Evolutionary conservation across 164 flowering plant genomes (phyloP).

Genomic region (Paratinospora sagittata): DNA sequence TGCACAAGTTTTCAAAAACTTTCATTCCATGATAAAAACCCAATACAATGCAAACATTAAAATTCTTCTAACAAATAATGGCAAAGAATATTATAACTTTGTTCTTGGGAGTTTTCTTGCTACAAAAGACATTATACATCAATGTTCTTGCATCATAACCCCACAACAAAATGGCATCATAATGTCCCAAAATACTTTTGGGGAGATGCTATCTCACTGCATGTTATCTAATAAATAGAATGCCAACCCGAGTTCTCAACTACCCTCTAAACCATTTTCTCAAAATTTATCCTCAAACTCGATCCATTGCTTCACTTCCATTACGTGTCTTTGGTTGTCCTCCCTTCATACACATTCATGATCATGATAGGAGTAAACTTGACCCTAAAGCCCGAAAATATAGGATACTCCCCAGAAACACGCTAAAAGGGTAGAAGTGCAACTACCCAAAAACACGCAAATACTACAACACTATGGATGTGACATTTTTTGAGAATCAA

Average conservation of each 20-base stretch:
- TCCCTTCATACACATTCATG: background rate
- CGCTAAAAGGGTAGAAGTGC: background rate
- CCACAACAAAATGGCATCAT: background rate
- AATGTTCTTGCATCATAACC: background rate
- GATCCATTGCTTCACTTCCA: background rate
- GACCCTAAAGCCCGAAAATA: background rate
- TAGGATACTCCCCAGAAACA: background rate
- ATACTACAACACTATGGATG: background rate
- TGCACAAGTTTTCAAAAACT: background rate
- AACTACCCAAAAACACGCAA: background rate
- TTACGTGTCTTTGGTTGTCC: background rate
- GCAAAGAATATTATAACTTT: background rate
- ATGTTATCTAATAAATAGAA: background rate
- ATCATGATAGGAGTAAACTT: background rate
- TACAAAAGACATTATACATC: background rate
- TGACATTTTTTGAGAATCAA: background rate
- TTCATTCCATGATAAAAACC: background rate
- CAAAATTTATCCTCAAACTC: background rate
- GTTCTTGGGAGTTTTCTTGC: background rate
- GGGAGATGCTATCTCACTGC: background rate
- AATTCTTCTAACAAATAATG: background rate
- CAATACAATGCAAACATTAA: background rate
- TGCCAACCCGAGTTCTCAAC: background rate
- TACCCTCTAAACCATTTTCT: no score
- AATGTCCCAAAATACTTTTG: background rate